These are phyloP conservation scores for Hortaea sp. DNA, from an alignment of 2,329 filamentous ascomycete species.

Conservation along the genomic window DNA sequence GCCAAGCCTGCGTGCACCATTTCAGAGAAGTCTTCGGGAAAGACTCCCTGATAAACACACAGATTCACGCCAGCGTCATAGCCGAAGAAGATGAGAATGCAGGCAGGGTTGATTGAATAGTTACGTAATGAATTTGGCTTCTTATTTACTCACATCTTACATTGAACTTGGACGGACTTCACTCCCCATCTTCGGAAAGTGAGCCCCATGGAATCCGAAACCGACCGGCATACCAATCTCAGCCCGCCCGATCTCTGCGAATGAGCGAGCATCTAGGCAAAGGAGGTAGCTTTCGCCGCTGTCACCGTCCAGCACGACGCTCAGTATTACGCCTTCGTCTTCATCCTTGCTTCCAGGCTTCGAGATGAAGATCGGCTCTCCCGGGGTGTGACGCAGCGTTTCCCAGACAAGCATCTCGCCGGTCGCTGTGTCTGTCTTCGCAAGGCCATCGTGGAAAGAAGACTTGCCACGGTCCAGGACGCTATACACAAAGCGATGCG, in stretches of 20 bases:
- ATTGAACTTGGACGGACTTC: no score
- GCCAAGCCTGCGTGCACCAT: no score
- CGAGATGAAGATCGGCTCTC: slow-evolving; percentile 59
- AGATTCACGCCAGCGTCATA: no score
- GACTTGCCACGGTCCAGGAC: slow-evolving; percentile 47
- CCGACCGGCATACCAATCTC: slow-evolving; percentile 51
- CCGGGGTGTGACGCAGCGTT: slow-evolving; percentile 51
- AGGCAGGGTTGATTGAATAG: no score
- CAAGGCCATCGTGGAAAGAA: slow-evolving; percentile 51
- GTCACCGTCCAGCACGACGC: slow-evolving; percentile 54
- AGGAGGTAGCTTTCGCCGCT: slow-evolving; percentile 53
- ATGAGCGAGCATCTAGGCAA: slow-evolving; percentile 51
- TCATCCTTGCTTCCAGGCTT: slow-evolving; percentile 41
- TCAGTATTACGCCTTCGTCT: slow-evolving; percentile 54
- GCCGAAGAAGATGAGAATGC: no score
- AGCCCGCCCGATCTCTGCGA: slow-evolving; percentile 56
- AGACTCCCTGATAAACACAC: no score
- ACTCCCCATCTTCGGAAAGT: no score
- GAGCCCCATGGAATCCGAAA: slow-evolving; percentile 42
- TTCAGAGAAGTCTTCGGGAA: no score
- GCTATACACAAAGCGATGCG: slow-evolving; percentile 53
- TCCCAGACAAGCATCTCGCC: slow-evolving; percentile 48
- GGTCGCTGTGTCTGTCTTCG: slow-evolving; percentile 54
- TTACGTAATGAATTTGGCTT: no score
- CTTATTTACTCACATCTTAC: no score